Evolutionary conservation across 257 asterid genomes (phyloP), one percentile per base, ranked within the genome.

Genomic region (Sherardia arvensis): DNA sequence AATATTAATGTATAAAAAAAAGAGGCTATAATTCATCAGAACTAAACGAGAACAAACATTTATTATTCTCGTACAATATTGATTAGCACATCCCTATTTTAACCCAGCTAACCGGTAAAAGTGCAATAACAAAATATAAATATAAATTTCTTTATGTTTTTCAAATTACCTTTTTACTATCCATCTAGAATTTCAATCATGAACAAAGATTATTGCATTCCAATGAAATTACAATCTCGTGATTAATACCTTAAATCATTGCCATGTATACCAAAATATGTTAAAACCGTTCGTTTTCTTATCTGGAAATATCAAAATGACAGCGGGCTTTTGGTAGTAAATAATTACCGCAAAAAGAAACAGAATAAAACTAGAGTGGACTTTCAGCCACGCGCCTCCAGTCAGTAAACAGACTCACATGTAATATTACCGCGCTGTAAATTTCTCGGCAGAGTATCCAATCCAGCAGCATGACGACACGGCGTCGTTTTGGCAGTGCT

Each of bases 341-440:
- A 4, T 15, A 43, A 43, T 2, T 10, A 11, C 14, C 12, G 47
- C 17, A 38, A 32, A n/a, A n/a, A n/a, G n/a, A n/a, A n/a, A n/a
- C n/a, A n/a, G n/a, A n/a, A n/a, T n/a, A n/a, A n/a, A 10, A 38
- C 1, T 48, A 48, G 10, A 22, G 29, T 53, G 58, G 17, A 53
- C 28, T 21, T 61, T 15, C 21, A 43, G 48, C n/a, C 36, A 70
- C 65, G 65, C 56, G 74, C 60, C 29, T 3, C 51, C 51, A 53
- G 9, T 17, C 15, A 70, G 9, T 34, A 67, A 12, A 25, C 8
- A 10, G 14, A 36, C 11, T 67, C 69, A 28, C 74, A 62, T 62
- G 74, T 28, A n/a, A n/a, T n/a, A 38, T 36, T 57, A 40, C 36
- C 38, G 69, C 45, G 23, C 68, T 62, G 64, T 38, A 62, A 69